Evolutionary conservation across 75 land plant species (phyloP), one percentile per base, ranked within the genome.

Genomic region (Gnetum montanum): DNA sequence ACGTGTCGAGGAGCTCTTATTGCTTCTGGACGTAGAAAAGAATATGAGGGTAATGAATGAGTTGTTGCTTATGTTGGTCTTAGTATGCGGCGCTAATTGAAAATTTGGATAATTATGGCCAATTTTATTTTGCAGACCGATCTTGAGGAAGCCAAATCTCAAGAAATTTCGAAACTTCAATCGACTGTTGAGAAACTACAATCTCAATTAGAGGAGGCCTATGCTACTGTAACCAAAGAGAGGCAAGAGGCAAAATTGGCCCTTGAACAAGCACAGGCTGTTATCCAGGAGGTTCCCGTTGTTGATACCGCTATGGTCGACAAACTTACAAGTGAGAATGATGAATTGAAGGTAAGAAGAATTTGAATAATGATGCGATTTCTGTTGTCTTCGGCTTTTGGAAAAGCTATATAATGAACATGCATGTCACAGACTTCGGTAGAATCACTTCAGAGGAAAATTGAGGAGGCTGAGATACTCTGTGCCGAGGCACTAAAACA

Each of bases 1-100:
- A 66, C 77, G 86, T 16, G 92, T 91, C 59, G 94, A 91, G 56
- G 97, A 91, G 73, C 81, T 91, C 12, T 81, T 94, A 57, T 88
- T 85, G 97, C 72, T 93, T 46, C 56, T 91, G 33, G 88, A 91
- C 19, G 57, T 91, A 43, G 97, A 91, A 66, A 91, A 91, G 55
- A 82, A 80, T 56, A 48, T 81, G 79, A 73, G 97, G 79, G 97
- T 91, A 87, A 43, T 24, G n/a, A 15, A n/a, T 57, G 28, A 19
- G 19, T 61, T 28, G n/a, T 61, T 56, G 26, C 10, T 26, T 6
- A 6, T 60, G 29, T 16, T 1, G 30, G 15, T 12, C n/a, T 56
- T 26, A 52, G n/a, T n/a, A n/a, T n/a, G n/a, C n/a, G n/a, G n/a
- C n/a, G n/a, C n/a, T n/a, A n/a, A n/a, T n/a, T n/a, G n/a, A 5